These are phyloP conservation scores for Didymella lethalis DNA, from an alignment of 2,329 filamentous ascomycete species.

Conservation along the genomic window DNA sequence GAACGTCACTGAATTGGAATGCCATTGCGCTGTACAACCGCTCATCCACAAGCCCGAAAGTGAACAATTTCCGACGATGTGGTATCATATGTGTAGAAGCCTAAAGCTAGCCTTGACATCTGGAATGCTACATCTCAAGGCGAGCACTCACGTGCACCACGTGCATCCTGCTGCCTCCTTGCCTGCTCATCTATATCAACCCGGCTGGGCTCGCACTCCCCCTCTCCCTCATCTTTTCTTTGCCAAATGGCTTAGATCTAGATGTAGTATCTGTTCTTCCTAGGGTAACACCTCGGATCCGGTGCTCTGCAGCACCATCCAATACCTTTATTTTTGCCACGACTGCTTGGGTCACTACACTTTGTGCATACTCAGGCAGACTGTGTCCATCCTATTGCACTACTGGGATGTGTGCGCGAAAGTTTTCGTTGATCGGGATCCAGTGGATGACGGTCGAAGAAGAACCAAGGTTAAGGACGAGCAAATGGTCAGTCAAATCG, in stretches of 20 bases:
- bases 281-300: slow-evolving; percentile 17
- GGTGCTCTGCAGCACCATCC: slow-evolving; percentile 3
- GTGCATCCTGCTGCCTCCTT: neutral
- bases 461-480: neutral
- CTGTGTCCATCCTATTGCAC: slow-evolving; percentile 21
- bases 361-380: slow-evolving; percentile 2
- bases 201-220: neutral
- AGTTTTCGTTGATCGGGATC: slow-evolving; percentile 4
- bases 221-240: slow-evolving; percentile 13
- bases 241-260: slow-evolving; percentile 13
- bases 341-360: neutral
- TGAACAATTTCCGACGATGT: neutral
- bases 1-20: neutral
- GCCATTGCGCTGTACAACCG: neutral
- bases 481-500: neutral
- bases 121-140: neutral
- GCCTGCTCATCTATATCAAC: neutral
- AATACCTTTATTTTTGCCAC: slow-evolving; percentile 10
- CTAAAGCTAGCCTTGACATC: neutral
- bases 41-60: neutral
- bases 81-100: neutral
- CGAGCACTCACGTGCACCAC: neutral
- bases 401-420: slow-evolving; percentile 17
- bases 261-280: slow-evolving; percentile 25
- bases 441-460: neutral